Evolutionary conservation across 495 filamentous ascomycete species (phyloP), one percentile per base, ranked within the genome.

Genomic region (Amniculicola lignicola): DNA sequence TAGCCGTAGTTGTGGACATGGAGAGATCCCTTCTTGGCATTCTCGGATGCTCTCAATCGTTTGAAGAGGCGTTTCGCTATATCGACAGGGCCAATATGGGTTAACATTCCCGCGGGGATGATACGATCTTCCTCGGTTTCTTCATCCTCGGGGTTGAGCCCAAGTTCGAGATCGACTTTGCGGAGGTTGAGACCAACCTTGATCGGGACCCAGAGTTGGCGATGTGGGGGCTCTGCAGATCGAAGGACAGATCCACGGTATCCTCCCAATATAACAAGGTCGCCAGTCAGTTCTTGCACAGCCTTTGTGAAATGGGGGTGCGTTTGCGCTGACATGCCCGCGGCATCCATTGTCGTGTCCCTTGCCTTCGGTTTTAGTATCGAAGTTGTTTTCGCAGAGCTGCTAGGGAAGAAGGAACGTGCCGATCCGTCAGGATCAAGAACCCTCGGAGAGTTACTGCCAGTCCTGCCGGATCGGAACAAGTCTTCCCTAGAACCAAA

Each of bases 121-220:
- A 97, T 89, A 14, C 74, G 79, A 54, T 93, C 82, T 59, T 86
- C 80, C 83, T 92, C 92, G 4, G 71, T 79, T 62, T 94, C 88
- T 62, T 97, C 92, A 57, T 95, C 92, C 62, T 91, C 88, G 9
- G 80, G 82, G 6, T 85, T 77, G 21, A 96, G 65, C 1, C 91
- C 92, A 39, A 97, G 85, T 66, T 95, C 91, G 5, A 97, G 75
- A 68, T 97, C 87, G 0, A 93, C 90, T 69, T 92, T 94, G 37
- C 91, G 84, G 25, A 98, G 80, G 54, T 95, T 95, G 39, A 98
- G 69, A 5, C 92, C 91, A 18, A 96, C 87, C 69, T 96, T 96
- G 67, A 98, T 84, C 0, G 92, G 92, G 21, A 94, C 85, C 92
- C 92, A 98, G 2, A 95, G 70, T 62, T 90, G 88, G 18, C 90